phyloP scores from a whole-genome alignment of 1,139 yeast species.

The Pichia kudriavzevii region DNA sequence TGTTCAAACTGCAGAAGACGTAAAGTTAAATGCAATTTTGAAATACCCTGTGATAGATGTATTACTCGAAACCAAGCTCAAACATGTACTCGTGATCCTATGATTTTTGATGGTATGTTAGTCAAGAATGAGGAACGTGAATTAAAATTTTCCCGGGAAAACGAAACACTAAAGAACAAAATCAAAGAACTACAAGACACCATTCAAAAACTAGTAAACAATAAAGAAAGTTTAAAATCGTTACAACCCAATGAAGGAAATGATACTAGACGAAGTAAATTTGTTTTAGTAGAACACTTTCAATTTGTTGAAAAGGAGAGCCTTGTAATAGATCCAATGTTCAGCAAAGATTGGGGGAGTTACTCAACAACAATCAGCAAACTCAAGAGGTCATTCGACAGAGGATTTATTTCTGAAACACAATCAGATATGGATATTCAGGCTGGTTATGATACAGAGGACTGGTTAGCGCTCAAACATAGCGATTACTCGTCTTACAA shows the following conservation, averaged over 20 bases:
- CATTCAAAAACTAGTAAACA: slow-evolving; percentile 12
- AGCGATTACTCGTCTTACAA: slow-evolving; percentile 8
- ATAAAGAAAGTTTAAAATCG: neutral
- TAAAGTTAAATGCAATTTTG: slow-evolving; percentile 30
- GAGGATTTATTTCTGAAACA: slow-evolving; percentile 18
- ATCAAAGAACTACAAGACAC: slow-evolving; percentile 23
- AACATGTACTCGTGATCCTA: slow-evolving; percentile 25
- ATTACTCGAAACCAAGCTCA: slow-evolving; percentile 26
- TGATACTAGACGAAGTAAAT: slow-evolving; percentile 4
- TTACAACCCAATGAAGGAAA: neutral
- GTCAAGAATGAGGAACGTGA: slow-evolving; percentile 20
- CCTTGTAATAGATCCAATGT: no score
- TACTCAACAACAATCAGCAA: slow-evolving; percentile 23
- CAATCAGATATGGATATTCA: slow-evolving; percentile 7
- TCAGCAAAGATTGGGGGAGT: slow-evolving; percentile 20
- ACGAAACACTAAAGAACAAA: slow-evolving; percentile 23
- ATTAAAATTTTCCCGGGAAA: slow-evolving; percentile 22
- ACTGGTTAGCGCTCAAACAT: slow-evolving; percentile 20
- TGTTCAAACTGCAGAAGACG: slow-evolving; percentile 28
- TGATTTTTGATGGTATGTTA: slow-evolving; percentile 25
- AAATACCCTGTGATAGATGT: slow-evolving; percentile 31
- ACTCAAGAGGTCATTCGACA: slow-evolving; percentile 20
- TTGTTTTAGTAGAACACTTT: no score
- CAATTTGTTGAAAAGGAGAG: no score
- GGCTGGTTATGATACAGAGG: slow-evolving; percentile 23